These are phyloP conservation scores for Apostasia shenzhenica DNA, from an alignment of 106 monocot species.

Conservation along the genomic window DNA sequence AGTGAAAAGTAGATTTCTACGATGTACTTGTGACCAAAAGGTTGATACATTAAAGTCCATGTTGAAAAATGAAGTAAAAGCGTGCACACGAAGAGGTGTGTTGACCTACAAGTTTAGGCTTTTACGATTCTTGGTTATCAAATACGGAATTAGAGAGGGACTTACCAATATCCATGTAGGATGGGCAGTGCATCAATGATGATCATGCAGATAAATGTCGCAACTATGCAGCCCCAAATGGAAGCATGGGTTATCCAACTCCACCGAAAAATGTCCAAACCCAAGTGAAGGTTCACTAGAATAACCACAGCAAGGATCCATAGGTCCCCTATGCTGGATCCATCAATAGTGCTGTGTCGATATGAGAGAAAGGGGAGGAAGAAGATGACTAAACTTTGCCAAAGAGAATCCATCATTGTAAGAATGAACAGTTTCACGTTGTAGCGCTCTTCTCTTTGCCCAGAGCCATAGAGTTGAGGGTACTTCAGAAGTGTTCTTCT, in stretches of 20 bases:
- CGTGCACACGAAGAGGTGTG: background rate
- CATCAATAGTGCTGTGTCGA: conserved; percentile 49
- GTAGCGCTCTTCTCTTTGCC: conserved; percentile 86
- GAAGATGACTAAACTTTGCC: conserved; percentile 81
- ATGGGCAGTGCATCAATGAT: conserved; percentile 43
- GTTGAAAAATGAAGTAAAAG: background rate
- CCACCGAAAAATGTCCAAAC: conserved; percentile 87
- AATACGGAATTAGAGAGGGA: background rate
- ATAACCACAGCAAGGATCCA: conserved; percentile 76
- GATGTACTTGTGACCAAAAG: too few species aligned
- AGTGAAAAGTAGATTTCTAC: too few species aligned
- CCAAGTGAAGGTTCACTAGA: conserved; percentile 80
- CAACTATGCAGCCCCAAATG: conserved; percentile 73
- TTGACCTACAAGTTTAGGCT: background rate
- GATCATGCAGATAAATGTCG: conserved; percentile 42
- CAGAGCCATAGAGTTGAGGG: conserved; percentile 79
- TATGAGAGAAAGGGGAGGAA: conserved; percentile 79
- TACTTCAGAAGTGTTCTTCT: conserved; percentile 67
- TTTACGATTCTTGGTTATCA: background rate
- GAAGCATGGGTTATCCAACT: conserved; percentile 72
- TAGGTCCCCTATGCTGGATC: conserved; percentile 69
- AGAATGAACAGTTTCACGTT: conserved; percentile 71
- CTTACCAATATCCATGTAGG: conserved; percentile 53
- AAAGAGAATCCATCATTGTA: conserved; percentile 66
- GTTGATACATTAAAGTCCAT: background rate